Conservation (phyloP, 2,329 filamentous ascomycete genomes). For the Paraphoma sp. region DNA sequence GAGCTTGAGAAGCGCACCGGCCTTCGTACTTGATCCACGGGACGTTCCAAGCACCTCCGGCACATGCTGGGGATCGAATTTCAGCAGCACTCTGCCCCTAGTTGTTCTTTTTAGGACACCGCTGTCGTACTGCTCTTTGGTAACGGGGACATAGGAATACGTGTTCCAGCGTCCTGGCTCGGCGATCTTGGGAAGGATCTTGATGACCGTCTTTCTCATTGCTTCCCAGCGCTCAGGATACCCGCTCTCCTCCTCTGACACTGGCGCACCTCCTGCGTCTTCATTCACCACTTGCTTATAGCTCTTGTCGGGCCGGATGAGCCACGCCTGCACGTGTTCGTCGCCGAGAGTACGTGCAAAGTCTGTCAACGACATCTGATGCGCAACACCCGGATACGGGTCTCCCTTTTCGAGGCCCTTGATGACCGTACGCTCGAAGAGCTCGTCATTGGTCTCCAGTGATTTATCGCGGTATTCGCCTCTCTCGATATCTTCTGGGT, state of each 20-base stretch:
- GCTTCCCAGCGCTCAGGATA: neutral
- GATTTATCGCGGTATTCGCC: neutral
- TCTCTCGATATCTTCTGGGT: neutral
- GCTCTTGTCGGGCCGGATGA: neutral
- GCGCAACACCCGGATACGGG: no score
- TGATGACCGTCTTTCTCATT: neutral
- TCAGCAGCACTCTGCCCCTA: neutral
- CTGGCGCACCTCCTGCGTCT: neutral
- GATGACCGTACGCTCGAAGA: neutral
- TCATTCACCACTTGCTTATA: neutral
- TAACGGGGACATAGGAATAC: neutral
- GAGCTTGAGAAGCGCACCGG: no score
- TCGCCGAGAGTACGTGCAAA: neutral
- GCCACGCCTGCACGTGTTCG: neutral
- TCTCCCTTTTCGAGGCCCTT: neutral
- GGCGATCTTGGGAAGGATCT: no score
- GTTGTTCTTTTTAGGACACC: neutral
- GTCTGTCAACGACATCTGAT: neutral
- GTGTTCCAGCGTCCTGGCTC: no score
- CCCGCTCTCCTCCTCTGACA: neutral
- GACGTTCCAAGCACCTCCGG: no score
- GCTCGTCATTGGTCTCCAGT: neutral
- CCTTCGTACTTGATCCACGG: no score
- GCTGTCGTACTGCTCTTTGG: neutral
- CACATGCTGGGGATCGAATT: neutral